Evolutionary conservation across 2,329 filamentous ascomycete species (phyloP).

Genomic region (Parastagonospora nodorum): DNA sequence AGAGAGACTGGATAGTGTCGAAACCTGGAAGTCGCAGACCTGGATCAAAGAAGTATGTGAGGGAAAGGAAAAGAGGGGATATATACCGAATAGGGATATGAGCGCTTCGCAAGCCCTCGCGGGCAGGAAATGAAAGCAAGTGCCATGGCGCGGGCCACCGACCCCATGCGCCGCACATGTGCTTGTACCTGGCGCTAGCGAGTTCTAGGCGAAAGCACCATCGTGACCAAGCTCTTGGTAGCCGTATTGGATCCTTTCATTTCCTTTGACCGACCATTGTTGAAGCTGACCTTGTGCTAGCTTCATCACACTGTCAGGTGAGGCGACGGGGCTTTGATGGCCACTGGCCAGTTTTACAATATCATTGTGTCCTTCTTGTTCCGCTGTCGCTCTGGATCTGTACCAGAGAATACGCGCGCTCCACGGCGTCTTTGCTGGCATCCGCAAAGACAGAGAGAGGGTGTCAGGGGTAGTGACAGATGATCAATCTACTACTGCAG

Average conservation of each 20-base stretch:
- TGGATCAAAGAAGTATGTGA: conserved; percentile 19
- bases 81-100: conserved; percentile 28
- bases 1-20: conserved; percentile 31
- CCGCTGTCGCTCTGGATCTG: not conserved
- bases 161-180: conserved; percentile 31
- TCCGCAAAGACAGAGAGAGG: conserved; percentile 15
- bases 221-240: conserved; percentile 23
- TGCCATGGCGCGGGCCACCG: conserved; percentile 23
- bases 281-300: conserved; percentile 9
- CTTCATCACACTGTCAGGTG: conserved; percentile 14
- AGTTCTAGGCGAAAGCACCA: conserved; percentile 18
- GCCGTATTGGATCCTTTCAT: conserved; percentile 32
- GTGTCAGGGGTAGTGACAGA: conserved; percentile 26
- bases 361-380: conserved; percentile 51
- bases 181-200: conserved; percentile 27
- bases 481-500: conserved; percentile 30
- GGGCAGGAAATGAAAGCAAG: conserved; percentile 32
- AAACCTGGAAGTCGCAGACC: conserved; percentile 45
- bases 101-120: conserved; percentile 22
- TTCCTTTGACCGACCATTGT: conserved; percentile 21
- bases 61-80: conserved; percentile 27
- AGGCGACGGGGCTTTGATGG: conserved; percentile 6
- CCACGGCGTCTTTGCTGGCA: conserved; percentile 20
- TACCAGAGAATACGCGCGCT: conserved; percentile 18
- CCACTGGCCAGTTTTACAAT: conserved; percentile 14